A percentile compares a stretch with the other conserved stretches of the same genome.
These are phyloP conservation scores for Neofusicoccum umdonicola DNA, from an alignment of 2,329 filamentous ascomycete genomes.

Conservation along the genomic window DNA sequence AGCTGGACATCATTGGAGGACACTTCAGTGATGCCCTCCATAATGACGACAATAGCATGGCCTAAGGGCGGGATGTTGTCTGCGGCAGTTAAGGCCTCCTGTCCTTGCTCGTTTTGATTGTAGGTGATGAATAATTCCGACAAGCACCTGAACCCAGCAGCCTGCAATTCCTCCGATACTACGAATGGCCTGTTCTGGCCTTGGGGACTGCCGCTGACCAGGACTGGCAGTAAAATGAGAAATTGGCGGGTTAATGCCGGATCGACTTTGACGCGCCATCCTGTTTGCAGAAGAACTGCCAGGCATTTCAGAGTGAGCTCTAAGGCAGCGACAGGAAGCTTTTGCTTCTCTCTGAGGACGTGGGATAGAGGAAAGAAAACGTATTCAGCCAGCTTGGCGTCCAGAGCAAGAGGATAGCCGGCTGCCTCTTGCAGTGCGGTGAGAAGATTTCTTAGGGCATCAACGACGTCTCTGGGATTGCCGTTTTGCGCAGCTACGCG, in stretches of 20 bases:
- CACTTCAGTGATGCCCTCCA: slow-evolving; percentile 69
- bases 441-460: slow-evolving; percentile 48
- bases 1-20: slow-evolving; percentile 67
- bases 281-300: slow-evolving; percentile 68
- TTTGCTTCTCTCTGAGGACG: slow-evolving; percentile 73
- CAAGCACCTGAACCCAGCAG: slow-evolving; percentile 70
- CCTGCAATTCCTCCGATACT: slow-evolving; percentile 69
- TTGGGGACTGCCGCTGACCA: slow-evolving; percentile 70
- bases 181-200: slow-evolving; percentile 46
- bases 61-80: slow-evolving; percentile 74
- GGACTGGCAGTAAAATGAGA: slow-evolving; percentile 77
- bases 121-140: slow-evolving; percentile 63
- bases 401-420: slow-evolving; percentile 50
- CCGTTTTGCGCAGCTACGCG: slow-evolving; percentile 48
- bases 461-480: slow-evolving; percentile 47
- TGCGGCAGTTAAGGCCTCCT: slow-evolving; percentile 51
- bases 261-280: slow-evolving; percentile 73
- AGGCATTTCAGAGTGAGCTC: slow-evolving; percentile 78
- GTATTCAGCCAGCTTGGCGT: slow-evolving; percentile 87
- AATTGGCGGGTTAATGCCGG: slow-evolving; percentile 77
- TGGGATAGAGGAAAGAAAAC: slow-evolving; percentile 90
- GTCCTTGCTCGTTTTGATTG: slow-evolving; percentile 48
- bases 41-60: slow-evolving; percentile 74
- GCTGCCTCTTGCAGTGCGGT: slow-evolving; percentile 36
- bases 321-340: slow-evolving; percentile 67